Base-by-base conservation (phyloP, 208 protist species). In the Spongospora subterranea region DNA sequence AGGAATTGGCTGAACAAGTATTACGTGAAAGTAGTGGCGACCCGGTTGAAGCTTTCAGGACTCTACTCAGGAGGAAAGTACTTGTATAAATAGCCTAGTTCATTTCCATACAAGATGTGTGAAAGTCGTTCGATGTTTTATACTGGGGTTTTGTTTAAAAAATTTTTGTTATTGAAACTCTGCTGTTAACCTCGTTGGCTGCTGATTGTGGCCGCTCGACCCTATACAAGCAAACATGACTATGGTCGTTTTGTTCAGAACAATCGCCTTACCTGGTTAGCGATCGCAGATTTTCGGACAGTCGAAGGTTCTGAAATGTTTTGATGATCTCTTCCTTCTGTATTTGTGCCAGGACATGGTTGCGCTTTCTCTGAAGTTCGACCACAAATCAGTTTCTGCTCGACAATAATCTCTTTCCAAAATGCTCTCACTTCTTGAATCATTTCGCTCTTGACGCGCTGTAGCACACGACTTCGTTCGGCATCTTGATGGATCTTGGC, bases 381-480 rank as follows among this genome's bases (percentile, higher is more conserved):
- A 43, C 40, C 40, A 82, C 71, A 39, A 6, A 43, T 82, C 71
- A 82, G 35, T 35, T 43, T 40, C 71, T 20, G 35, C 6, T 82
- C 35, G 71, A 82, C 6, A 43, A n/a, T n/a, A n/a, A n/a, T n/a
- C n/a, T 82, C n/a, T 6, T 35, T 60, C 50, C 24, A 24, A 6
- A 29, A 29, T 60, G 24, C 13, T 60, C 50, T 17, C 17, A 82
- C 71, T n/a, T 82, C 71, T 82, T 82, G 71, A 20, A 82, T 82
- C 71, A 82, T 82, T 20, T 82, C 71, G 40, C 71, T 82, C n/a
- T 82, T 82, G 11, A 82, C 71, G 35, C 71, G 71, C n/a, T 82
- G 71, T n/a, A 82, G 71, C 6, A 82, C n/a, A 17, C 71, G 71
- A n/a, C 71, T 82, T 20, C 71, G 71, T 43, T 82, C 71, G n/a